These are phyloP conservation scores for Pythium diclinum DNA, from an alignment of 352 stramenopile species.

Conservation along the genomic window DNA sequence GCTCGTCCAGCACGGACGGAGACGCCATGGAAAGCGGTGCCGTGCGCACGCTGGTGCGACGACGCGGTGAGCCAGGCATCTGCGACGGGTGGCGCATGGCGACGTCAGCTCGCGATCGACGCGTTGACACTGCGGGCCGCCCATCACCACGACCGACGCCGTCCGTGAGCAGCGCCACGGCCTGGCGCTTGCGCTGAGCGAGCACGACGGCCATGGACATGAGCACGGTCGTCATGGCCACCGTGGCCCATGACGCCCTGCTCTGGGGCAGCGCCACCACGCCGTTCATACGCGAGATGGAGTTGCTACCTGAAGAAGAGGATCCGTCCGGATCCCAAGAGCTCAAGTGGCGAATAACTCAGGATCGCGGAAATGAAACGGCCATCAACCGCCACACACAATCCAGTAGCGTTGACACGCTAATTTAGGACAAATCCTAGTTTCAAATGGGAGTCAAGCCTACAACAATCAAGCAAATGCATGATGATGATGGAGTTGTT, in stretches of 20 bases:
- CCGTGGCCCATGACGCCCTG: conserved; percentile 33
- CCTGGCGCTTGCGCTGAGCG: conserved; percentile 18
- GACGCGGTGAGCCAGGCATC: conserved; percentile 17
- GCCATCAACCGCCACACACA: neutral
- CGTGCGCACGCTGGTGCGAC: conserved; percentile 1
- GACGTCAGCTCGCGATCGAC: conserved; percentile 15
- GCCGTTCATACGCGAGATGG: conserved; percentile 1
- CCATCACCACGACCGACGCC: neutral
- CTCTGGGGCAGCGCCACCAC: conserved; percentile 8
- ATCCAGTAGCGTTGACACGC: neutral
- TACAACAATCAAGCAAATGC: neutral
- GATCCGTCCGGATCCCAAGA: neutral
- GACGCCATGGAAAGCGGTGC: neutral
- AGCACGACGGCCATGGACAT: conserved; percentile 39
- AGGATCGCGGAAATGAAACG: conserved; percentile 7
- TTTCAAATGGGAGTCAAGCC: neutral
- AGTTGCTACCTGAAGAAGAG: neutral
- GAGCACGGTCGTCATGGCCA: conserved; percentile 26
- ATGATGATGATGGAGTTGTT: neutral
- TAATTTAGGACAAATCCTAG: neutral
- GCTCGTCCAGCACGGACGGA: neutral
- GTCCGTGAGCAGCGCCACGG: conserved; percentile 5
- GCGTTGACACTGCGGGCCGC: neutral
- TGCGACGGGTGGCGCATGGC: conserved; percentile 11
- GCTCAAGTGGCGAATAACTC: neutral